Percentiles rank a stretch among this genome's conserved stretches.
phyloP scores from a whole-genome alignment of 148 eudicot genomes.

The Drosera capensis region DNA sequence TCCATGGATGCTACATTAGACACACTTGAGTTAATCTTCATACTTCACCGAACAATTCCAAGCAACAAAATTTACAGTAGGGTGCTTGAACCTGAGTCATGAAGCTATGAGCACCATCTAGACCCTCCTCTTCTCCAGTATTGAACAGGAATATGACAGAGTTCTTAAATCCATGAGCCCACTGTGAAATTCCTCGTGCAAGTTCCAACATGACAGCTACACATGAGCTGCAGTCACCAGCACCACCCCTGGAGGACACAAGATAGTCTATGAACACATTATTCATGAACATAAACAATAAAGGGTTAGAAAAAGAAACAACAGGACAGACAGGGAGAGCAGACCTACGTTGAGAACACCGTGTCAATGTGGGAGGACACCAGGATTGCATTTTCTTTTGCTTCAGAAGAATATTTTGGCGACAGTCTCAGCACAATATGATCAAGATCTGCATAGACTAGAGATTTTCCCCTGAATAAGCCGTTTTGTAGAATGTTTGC shows the following conservation, averaged over 20 bases:
- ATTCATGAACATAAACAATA: neutral
- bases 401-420: conserved; percentile 69
- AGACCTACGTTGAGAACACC: conserved; percentile 62
- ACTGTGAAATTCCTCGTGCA: conserved; percentile 84
- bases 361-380: conserved; percentile 92
- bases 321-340: neutral
- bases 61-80: too few relatives aligned
- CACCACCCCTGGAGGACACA: conserved; percentile 66
- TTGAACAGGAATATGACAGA: conserved; percentile 82
- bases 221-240: conserved; percentile 98
- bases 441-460: conserved; percentile 73
- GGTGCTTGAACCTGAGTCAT: conserved; percentile 76
- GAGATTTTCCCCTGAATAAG: conserved; percentile 61
- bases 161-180: conserved; percentile 91
- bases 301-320: neutral
- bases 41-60: too few relatives aligned
- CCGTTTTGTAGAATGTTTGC: conserved; percentile 62
- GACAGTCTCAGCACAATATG: conserved; percentile 63
- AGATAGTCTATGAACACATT: neutral
- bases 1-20: conserved; percentile 95
- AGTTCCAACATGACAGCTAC: conserved; percentile 93
- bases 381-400: conserved; percentile 57
- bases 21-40: neutral
- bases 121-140: conserved; percentile 95
- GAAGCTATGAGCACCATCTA: conserved; percentile 96